phyloP scores from a whole-genome alignment of 495 filamentous ascomycete species.

The Astrothelium macrocarpum region DNA sequence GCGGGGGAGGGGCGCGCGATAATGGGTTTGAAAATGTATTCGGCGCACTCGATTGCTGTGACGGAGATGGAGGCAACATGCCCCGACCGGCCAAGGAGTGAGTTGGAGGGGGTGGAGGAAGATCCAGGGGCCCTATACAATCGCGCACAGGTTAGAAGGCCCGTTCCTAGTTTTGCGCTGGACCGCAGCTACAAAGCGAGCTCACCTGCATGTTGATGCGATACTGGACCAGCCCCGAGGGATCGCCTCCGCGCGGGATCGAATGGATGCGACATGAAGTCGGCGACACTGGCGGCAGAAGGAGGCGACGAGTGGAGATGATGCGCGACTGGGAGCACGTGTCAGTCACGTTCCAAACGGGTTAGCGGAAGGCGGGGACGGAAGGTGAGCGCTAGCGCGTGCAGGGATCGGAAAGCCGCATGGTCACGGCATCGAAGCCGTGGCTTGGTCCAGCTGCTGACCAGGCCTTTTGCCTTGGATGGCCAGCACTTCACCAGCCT shows the following conservation, averaged over 20 bases:
- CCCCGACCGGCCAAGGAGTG: slow-evolving; percentile 42
- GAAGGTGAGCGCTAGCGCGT: background rate
- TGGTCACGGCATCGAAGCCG: background rate
- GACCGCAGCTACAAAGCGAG: background rate
- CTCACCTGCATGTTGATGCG: slow-evolving; percentile 26
- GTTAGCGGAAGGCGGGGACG: slow-evolving; percentile 2
- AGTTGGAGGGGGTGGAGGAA: slow-evolving; percentile 32
- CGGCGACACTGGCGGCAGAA: slow-evolving; percentile 19
- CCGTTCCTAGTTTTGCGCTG: background rate
- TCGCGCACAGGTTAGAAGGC: background rate
- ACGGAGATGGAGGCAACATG: slow-evolving; percentile 53
- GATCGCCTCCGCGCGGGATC: slow-evolving; percentile 27
- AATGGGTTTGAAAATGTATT: slow-evolving; percentile 32
- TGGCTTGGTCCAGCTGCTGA: background rate
- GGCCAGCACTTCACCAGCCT: background rate
- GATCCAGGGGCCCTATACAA: slow-evolving; percentile 7
- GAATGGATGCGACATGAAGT: slow-evolving; percentile 23
- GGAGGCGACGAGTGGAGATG: slow-evolving; percentile 25
- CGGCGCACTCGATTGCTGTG: slow-evolving; percentile 42
- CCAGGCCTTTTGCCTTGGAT: background rate
- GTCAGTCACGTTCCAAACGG: background rate
- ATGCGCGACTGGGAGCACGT: slow-evolving; percentile 4
- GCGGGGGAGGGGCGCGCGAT: slow-evolving; percentile 30
- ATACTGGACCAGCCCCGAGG: slow-evolving; percentile 24
- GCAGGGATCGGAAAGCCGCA: slow-evolving; percentile 5